These are phyloP conservation scores for Scedosporium dehoogii DNA, from an alignment of 2,329 filamentous ascomycete species.

Conservation along the genomic window DNA sequence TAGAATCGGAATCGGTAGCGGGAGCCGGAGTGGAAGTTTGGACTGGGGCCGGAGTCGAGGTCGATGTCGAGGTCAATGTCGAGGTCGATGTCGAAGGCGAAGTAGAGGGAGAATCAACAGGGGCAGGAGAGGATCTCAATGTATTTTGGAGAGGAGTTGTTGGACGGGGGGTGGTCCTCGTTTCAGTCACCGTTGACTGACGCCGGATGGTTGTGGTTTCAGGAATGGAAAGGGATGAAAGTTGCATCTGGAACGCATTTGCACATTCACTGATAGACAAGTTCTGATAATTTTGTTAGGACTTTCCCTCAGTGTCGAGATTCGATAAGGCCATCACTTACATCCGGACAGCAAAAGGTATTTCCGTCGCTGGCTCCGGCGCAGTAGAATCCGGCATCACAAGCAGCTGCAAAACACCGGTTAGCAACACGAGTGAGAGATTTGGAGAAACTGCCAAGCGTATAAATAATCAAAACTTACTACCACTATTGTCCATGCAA, in stretches of 20 bases:
- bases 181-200: background rate
- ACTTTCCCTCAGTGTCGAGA: background rate
- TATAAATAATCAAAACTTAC: background rate
- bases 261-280: background rate
- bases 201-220: background rate
- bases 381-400: background rate
- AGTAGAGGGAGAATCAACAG: background rate
- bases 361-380: background rate
- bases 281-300: background rate
- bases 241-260: background rate
- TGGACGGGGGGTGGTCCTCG: background rate
- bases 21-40: background rate
- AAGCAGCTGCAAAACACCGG: background rate
- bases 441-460: too few relatives aligned
- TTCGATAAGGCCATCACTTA: background rate
- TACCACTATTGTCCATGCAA: background rate
- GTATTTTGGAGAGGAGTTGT: background rate
- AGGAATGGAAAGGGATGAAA: background rate
- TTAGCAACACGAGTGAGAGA: background rate
- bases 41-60: too few relatives aligned
- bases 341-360: background rate
- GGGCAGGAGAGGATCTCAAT: background rate
- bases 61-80: too few relatives aligned
- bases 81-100: background rate
- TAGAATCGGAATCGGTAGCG: background rate